Evolutionary conservation across 345 rosid species (phyloP).

Genomic region (Kandelia obovata): DNA sequence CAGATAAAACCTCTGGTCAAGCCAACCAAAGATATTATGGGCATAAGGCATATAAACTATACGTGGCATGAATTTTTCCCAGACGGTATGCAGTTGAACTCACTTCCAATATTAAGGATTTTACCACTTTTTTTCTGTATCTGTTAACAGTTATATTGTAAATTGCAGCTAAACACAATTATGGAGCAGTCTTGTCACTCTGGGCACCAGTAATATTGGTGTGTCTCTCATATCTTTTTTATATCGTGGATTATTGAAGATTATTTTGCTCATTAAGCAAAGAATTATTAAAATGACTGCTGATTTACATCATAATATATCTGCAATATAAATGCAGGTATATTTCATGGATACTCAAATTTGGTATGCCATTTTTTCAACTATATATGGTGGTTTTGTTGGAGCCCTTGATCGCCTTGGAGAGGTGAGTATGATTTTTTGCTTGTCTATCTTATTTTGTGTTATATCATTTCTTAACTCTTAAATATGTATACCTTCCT

Average conservation of each 20-base stretch:
- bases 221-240: conserved; percentile 13
- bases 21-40: conserved; percentile 89
- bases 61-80: conserved; percentile 95
- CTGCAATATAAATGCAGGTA: conserved; percentile 46
- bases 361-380: conserved; percentile 89
- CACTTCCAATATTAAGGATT: conserved; percentile 10
- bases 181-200: conserved; percentile 70
- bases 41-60: conserved; percentile 54
- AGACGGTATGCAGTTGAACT: conserved; percentile 41
- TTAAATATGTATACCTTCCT: background rate
- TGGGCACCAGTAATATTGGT: conserved; percentile 88
- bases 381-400: conserved; percentile 81
- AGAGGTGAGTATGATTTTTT: conserved; percentile 47
- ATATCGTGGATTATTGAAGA: background rate
- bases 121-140: conserved; percentile 14
- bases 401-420: conserved; percentile 96
- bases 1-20: conserved; percentile 83
- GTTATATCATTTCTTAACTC: background rate
- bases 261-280: background rate
- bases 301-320: conserved; percentile 8
- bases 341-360: conserved; percentile 96
- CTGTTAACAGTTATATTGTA: conserved; percentile 13
- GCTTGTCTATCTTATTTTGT: no score
- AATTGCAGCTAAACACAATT: conserved; percentile 61
- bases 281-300: background rate